phyloP scores from a whole-genome alignment of 2,329 filamentous ascomycete genomes.

The Colletotrichum higginsianum region DNA sequence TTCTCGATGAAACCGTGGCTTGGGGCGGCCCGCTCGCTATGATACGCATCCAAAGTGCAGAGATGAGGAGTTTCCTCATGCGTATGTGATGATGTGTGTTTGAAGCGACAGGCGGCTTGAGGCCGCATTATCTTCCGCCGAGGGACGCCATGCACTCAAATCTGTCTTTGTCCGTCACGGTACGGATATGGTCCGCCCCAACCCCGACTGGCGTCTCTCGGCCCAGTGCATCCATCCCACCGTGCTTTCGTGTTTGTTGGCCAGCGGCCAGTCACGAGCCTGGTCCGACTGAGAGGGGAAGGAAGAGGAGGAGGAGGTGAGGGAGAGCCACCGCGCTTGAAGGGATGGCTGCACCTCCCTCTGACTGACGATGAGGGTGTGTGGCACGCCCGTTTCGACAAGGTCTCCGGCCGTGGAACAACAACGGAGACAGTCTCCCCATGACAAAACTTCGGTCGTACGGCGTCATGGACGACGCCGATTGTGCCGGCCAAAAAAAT shows the following conservation, averaged over 20 bases:
- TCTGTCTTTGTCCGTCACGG: slow-evolving; percentile 26
- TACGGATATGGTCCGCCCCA: slow-evolving; percentile 4
- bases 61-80: not conserved
- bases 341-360: slow-evolving; percentile 31
- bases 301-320: not conserved
- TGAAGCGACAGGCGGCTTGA: slow-evolving; percentile 11
- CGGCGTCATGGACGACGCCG: slow-evolving; percentile 38
- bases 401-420: slow-evolving; percentile 27
- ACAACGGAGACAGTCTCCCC: slow-evolving; percentile 3
- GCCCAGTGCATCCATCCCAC: slow-evolving; percentile 13
- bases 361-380: slow-evolving; percentile 35
- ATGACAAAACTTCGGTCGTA: slow-evolving; percentile 31
- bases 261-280: slow-evolving; percentile 27
- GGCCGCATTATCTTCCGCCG: slow-evolving; percentile 10
- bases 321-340: slow-evolving; percentile 10
- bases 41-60: not conserved
- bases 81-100: not conserved
- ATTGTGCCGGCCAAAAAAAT: slow-evolving; percentile 33
- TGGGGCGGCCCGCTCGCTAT: slow-evolving; percentile 16
- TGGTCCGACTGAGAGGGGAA: not conserved
- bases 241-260: slow-evolving; percentile 6
- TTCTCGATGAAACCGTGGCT: slow-evolving; percentile 34
- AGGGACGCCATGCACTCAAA: slow-evolving; percentile 36
- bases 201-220: slow-evolving; percentile 24
- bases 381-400: slow-evolving; percentile 39